Evolutionary conservation across 495 filamentous ascomycete species (phyloP).

Genomic region (Xylaria telfairii): DNA sequence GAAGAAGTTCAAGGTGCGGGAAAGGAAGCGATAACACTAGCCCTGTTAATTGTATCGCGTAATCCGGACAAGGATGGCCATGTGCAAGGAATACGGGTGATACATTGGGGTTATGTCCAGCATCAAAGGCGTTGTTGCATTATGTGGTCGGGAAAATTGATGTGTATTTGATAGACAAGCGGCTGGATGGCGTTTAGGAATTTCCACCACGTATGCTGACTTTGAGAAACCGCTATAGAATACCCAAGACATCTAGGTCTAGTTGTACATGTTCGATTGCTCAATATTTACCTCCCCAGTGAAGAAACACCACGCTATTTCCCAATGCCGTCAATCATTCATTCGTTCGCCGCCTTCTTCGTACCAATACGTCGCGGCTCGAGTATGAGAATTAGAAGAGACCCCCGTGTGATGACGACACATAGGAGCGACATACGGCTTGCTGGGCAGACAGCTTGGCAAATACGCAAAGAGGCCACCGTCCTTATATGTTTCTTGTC

Average conservation of each 20-base stretch:
- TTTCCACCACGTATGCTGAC: background rate
- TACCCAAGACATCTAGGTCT: slow-evolving; percentile 1
- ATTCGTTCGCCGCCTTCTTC: background rate
- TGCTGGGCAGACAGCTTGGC: background rate
- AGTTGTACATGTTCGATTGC: background rate
- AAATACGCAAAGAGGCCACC: background rate
- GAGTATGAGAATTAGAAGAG: slow-evolving; percentile 6
- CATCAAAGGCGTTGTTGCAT: slow-evolving; percentile 24
- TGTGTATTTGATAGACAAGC: slow-evolving; percentile 22
- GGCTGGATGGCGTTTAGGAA: slow-evolving; percentile 20
- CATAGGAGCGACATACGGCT: background rate
- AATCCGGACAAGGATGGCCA: background rate
- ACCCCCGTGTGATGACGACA: background rate
- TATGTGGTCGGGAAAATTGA: slow-evolving; percentile 15
- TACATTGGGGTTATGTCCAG: background rate
- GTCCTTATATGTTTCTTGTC: background rate
- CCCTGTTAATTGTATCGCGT: background rate
- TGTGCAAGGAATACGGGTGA: background rate
- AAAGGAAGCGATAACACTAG: slow-evolving; percentile 75
- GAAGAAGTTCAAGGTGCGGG: slow-evolving; percentile 80
- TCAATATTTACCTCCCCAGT: background rate
- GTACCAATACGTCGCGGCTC: slow-evolving; percentile 6
- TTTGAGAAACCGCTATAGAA: background rate
- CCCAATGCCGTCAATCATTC: slow-evolving; percentile 14
- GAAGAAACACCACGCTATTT: slow-evolving; percentile 16